Evolutionary conservation across 306 rosid genomes (phyloP), one percentile per base, ranked within the genome.

Genomic region (Ceratonia siliqua): DNA sequence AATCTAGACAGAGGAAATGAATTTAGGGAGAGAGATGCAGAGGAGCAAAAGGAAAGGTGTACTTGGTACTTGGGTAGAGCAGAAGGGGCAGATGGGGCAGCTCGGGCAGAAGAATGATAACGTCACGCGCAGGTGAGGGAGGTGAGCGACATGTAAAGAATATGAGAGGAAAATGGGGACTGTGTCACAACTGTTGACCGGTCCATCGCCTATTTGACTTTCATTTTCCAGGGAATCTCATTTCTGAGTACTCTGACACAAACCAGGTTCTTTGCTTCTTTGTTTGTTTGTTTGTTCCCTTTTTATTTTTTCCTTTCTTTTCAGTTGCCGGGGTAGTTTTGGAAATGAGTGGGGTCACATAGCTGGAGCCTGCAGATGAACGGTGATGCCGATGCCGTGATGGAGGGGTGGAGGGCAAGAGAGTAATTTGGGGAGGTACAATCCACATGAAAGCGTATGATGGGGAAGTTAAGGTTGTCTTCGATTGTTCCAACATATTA

Each of bases 401-500:
- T 3, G 46, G 12, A 41, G 11, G 46, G n/a, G 49, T 43, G 17
- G 49, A 43, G 68, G 68, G 68, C 4, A 62, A 42, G 4, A 5
- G 28, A 10, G 68, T 36, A 36, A 62, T 11, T 62, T 36, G 2
- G 0, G 5, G 5, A 18, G 35, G n/a, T 21, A 20, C 27, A 38
- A 8, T 32, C 3, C 48, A 30, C 78, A 20, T 15, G 48, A 6
- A 36, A n/a, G 8, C 35, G 18, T 20, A 30, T 20, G 70, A 73
- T 33, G 78, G 18, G 66, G 57, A 63, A 36, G 82, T 83, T 80
- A 86, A 86, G 89, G 90, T 86, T 86, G 90, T 86, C 90, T 56
- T 4, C 68, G 17, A 65, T 52, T 78, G 84, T 78, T 71, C 87
- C 83, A 69, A 74, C 87, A 74, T 79, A 39, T 66, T n/a, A n/a